Evolutionary conservation across 1,284 basidiomycete species (phyloP), one percentile per base, ranked within the genome.

Genomic region (Cystobasidium sp.): DNA sequence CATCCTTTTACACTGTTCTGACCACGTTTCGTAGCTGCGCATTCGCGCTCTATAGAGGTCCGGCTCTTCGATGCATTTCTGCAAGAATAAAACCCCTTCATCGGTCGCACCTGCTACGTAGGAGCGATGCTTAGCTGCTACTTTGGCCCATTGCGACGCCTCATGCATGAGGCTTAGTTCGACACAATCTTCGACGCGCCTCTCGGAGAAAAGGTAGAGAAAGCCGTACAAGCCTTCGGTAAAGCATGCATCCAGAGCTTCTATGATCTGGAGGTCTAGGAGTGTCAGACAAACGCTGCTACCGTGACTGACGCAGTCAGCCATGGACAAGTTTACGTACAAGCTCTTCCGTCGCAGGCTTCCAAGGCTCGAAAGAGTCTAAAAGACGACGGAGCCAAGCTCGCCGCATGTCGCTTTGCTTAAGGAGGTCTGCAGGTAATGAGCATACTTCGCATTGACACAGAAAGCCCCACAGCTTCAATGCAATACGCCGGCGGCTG

Each of bases 391-490:
- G 6, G 2, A 63, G 39, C 47, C 61, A 31, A 5, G 31, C 22
- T 37, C 61, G 43, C 31, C 61, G 10, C 61, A 46, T 22, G 24
- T 63, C 61, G 46, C 43, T 63, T 6, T 43, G 6, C 7, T 31
- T 3, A 5, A 47, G 22, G 6, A n/a, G 43, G 6, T 22, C 44
- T 8, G 43, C 37, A 6, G 20, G n/a, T 18, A 53, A 41, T n/a
- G 10, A 49, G 44, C 70, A 73, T 6, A 53, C 52, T 14, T 53
- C 41, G 41, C 70, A 73, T 10, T 14, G 10, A 52, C 70, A 73
- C 4, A 41, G 18, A 24, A 73, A 55, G 14, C 52, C 52, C 44
- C 47, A 66, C 5, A 14, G 1, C 6, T 12, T n/a, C 20, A 65
- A 31, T 3, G 55, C 39, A 12, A 46, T 20, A 0, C 10, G n/a